These are phyloP conservation scores for Kuraishia ogatae DNA, from an alignment of 805 yeast genomes.

Conservation along the genomic window DNA sequence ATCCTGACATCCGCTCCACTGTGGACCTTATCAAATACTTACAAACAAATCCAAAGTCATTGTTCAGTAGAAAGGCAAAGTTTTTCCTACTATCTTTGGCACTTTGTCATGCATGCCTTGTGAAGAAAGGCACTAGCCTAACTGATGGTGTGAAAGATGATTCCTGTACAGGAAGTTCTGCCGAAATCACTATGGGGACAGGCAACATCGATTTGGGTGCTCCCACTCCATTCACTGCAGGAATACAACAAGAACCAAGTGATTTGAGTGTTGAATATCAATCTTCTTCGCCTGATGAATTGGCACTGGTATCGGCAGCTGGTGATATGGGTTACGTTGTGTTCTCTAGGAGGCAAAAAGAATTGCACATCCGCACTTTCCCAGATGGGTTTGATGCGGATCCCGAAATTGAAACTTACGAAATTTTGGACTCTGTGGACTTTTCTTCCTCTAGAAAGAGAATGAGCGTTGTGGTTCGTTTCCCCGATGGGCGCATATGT, in stretches of 20 bases:
- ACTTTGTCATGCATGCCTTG: conserved; percentile 84
- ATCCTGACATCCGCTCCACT: conserved; percentile 43
- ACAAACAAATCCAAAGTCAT: conserved; percentile 60
- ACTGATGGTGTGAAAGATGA: conserved; percentile 4
- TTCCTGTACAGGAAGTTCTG: conserved; percentile 14
- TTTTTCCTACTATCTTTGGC: conserved; percentile 80
- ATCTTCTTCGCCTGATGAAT: conserved; percentile 94
- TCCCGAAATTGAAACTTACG: conserved; percentile 61
- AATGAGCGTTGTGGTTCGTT: conserved; percentile 79
- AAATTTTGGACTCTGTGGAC: conserved; percentile 73
- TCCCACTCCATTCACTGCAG: conserved; percentile 9
- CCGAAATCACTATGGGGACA: conserved; percentile 6
- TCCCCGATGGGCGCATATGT: conserved; percentile 70
- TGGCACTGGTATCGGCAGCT: conserved; percentile 91
- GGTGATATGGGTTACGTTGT: conserved; percentile 92
- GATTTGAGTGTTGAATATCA: conserved; percentile 65
- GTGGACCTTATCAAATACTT: conserved; percentile 59
- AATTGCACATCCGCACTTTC: conserved; percentile 62
- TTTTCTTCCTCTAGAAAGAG: conserved; percentile 84
- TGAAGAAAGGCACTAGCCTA: conserved; percentile 34
- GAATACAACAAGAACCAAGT: conserved; percentile 15
- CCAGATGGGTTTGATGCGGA: conserved; percentile 70
- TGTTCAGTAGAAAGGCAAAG: conserved; percentile 63
- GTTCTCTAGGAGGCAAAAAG: conserved; percentile 51
- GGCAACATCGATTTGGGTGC: conserved; percentile 6